Evolutionary conservation across 1,139 yeast species (phyloP).

Genomic region (Candida mesenterica): DNA sequence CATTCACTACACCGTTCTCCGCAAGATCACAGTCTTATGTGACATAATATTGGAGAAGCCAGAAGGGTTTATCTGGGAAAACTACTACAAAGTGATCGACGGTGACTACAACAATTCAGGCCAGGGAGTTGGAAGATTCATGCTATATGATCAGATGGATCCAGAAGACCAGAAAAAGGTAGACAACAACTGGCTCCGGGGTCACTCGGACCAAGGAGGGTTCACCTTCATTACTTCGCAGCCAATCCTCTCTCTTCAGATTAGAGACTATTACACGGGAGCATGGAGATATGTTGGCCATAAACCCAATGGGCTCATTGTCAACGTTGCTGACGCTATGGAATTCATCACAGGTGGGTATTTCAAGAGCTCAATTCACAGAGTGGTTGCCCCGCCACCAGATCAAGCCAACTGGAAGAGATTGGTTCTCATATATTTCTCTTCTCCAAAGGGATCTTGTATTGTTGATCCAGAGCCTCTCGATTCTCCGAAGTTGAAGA

Average conservation of each 20-base stretch:
- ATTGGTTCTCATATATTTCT: conserved; percentile 24
- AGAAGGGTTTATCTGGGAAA: conserved; percentile 29
- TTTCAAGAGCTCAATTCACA: conserved; percentile 24
- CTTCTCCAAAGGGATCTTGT: conserved; percentile 14
- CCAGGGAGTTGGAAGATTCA: conserved; percentile 29
- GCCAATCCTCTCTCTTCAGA: conserved; percentile 25
- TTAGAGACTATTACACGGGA: conserved; percentile 22
- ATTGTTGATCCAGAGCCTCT: conserved; percentile 12
- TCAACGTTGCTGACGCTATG: conserved; percentile 27
- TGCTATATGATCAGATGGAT: conserved; percentile 27
- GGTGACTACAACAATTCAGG: conserved; percentile 24
- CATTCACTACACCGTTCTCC: conserved; percentile 22
- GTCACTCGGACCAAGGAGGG: conserved; percentile 27
- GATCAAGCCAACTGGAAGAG: conserved; percentile 21
- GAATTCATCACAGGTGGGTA: conserved; percentile 26
- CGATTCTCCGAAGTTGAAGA: conserved; percentile 11
- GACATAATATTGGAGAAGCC: conserved; percentile 31
- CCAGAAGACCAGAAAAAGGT: conserved; percentile 21
- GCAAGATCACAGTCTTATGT: conserved; percentile 23
- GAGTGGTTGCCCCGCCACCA: conserved; percentile 25
- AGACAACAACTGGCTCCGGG: conserved; percentile 19
- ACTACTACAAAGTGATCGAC: conserved; percentile 23
- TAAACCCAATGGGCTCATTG: conserved; percentile 20
- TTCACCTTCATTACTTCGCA: conserved; percentile 27
- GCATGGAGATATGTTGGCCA: conserved; percentile 25